These are phyloP conservation scores for Obba rivulosa DNA, from an alignment of 768 basidiomycete species.

Conservation along the genomic window DNA sequence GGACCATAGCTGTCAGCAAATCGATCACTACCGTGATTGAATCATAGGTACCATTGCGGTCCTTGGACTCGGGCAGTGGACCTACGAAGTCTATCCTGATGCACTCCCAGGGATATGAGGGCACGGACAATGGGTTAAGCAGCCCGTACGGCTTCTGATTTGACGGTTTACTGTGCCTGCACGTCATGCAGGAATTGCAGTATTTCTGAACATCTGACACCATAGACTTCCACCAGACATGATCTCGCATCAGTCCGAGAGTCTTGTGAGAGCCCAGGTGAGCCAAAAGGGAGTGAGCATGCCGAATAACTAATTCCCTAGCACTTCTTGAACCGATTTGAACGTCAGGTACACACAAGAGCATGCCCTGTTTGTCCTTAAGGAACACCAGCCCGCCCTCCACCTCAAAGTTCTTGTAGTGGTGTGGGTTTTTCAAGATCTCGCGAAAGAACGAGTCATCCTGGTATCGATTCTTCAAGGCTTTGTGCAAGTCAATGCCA, in stretches of 20 bases:
- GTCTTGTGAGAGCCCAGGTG: conserved; percentile 33
- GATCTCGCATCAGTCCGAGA: conserved; percentile 23
- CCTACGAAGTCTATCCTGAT: conserved; percentile 38
- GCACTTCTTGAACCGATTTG: conserved; percentile 13
- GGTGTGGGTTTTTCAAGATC: conserved; percentile 17
- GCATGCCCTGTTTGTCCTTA: not conserved
- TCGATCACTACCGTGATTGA: conserved; percentile 19
- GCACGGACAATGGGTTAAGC: conserved; percentile 25
- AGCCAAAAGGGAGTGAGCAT: conserved; percentile 34
- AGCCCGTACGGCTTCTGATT: conserved; percentile 23
- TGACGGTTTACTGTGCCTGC: conserved; percentile 14
- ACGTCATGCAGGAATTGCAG: conserved; percentile 21
- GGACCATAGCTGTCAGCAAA: conserved; percentile 17
- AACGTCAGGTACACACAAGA: conserved; percentile 26
- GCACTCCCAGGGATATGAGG: conserved; percentile 28
- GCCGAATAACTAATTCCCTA: conserved; percentile 27
- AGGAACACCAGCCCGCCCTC: conserved; percentile 19
- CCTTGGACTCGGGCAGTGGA: conserved; percentile 25
- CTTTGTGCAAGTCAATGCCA: not conserved
- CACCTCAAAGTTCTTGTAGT: conserved; percentile 22
- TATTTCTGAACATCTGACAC: conserved; percentile 18
- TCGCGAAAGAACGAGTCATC: conserved; percentile 26
- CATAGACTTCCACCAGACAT: conserved; percentile 36
- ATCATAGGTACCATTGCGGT: conserved; percentile 18
- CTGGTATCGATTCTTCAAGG: conserved; percentile 18